These are phyloP conservation scores for Kappamyces sp. DNA, from an alignment of 192 early-diverging fungal genomes.

Conservation along the genomic window DNA sequence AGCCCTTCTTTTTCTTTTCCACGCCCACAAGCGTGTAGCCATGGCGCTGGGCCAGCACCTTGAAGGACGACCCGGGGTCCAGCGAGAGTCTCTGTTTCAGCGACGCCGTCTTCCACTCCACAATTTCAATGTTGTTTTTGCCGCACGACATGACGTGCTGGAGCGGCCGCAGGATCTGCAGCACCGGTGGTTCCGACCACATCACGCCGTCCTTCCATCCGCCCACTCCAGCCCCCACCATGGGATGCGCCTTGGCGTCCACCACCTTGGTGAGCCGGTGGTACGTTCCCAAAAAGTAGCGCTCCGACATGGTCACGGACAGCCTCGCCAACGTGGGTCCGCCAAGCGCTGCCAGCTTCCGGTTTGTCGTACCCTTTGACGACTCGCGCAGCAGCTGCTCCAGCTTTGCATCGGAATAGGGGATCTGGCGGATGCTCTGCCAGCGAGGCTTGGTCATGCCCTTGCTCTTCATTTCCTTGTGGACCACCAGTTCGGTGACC, in stretches of 20 bases:
- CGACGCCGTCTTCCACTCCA: slow-evolving; percentile 42
- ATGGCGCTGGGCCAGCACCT: slow-evolving; percentile 20
- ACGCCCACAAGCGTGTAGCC: slow-evolving; percentile 27
- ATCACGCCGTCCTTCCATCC: slow-evolving; percentile 50
- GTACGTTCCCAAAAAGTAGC: slow-evolving; percentile 51
- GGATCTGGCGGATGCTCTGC: slow-evolving; percentile 55
- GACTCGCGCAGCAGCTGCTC: slow-evolving; percentile 28
- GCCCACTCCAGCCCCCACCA: slow-evolving; percentile 50
- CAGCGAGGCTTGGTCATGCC: slow-evolving; percentile 37
- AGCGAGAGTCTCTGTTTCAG: slow-evolving; percentile 34
- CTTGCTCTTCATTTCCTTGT: slow-evolving; percentile 36
- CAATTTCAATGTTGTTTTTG: slow-evolving; percentile 37
- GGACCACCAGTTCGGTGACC: slow-evolving; percentile 49
- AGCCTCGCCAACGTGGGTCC: slow-evolving; percentile 12
- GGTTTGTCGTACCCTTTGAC: slow-evolving; percentile 41
- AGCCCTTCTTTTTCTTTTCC: slow-evolving; percentile 32
- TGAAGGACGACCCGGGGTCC: slow-evolving; percentile 21
- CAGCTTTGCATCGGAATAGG: slow-evolving; percentile 44
- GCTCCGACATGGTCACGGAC: slow-evolving; percentile 18
- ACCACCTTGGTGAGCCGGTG: slow-evolving; percentile 44
- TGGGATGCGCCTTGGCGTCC: slow-evolving; percentile 39
- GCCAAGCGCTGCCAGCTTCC: slow-evolving; percentile 48
- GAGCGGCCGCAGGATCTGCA: slow-evolving; percentile 39
- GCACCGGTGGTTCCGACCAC: slow-evolving; percentile 42
- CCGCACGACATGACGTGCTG: slow-evolving; percentile 42